Conservation (phyloP, 2,329 filamentous ascomycete genomes). For the Zarea fungicola region DNA sequence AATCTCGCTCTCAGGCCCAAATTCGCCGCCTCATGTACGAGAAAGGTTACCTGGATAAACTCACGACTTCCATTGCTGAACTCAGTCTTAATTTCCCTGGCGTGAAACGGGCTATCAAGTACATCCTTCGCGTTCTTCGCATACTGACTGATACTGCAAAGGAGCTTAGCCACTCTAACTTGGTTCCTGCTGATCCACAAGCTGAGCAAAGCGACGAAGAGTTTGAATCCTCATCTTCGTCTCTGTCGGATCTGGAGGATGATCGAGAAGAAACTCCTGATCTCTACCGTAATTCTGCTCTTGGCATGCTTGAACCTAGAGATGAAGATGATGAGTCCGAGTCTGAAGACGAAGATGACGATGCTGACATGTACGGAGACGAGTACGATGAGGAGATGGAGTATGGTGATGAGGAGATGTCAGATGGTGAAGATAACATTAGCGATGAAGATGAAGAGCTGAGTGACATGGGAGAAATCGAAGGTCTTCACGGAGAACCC, state of each 20-base stretch:
- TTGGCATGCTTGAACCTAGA: slow-evolving; percentile 87
- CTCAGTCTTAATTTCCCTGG: slow-evolving; percentile 92
- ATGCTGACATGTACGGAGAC: slow-evolving; percentile 89
- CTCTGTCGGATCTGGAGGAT: slow-evolving; percentile 81
- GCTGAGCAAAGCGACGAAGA: slow-evolving; percentile 76
- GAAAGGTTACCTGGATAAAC: slow-evolving; percentile 84
- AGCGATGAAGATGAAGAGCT: slow-evolving; percentile 86
- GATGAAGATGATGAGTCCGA: slow-evolving; percentile 78
- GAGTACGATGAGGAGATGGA: slow-evolving; percentile 92
- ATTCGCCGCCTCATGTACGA: slow-evolving; percentile 96
- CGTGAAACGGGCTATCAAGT: slow-evolving; percentile 91
- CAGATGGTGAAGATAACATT: slow-evolving; percentile 78
- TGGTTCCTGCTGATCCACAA: slow-evolving; percentile 61
- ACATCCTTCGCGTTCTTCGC: slow-evolving; percentile 85
- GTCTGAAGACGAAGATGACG: slow-evolving; percentile 60
- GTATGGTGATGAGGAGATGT: slow-evolving; percentile 75
- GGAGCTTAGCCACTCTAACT: slow-evolving; percentile 73
- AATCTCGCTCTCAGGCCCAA: slow-evolving; percentile 66
- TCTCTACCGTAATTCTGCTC: slow-evolving; percentile 89
- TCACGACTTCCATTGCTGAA: slow-evolving; percentile 90
- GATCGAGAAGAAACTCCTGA: slow-evolving; percentile 93
- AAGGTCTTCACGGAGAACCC: slow-evolving; percentile 61
- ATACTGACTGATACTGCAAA: slow-evolving; percentile 83
- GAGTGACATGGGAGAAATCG: slow-evolving; percentile 78
- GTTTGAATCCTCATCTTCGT: slow-evolving; percentile 72